Base-by-base conservation (phyloP, 2,329 filamentous ascomycete species). In the Stagonosporopsis rhizophila region DNA sequence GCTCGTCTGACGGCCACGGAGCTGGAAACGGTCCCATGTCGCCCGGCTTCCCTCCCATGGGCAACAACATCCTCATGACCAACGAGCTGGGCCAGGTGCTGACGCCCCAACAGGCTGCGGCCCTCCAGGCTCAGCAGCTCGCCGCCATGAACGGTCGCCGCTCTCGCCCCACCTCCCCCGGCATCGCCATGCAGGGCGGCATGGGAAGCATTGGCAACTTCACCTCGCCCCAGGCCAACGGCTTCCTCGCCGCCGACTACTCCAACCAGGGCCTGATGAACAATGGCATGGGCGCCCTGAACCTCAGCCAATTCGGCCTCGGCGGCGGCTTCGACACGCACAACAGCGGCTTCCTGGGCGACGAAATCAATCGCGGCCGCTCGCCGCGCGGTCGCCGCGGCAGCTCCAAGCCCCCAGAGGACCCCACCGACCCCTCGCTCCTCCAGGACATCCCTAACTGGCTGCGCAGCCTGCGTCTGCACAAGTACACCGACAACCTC, bases 401-500 rank as follows among this genome's bases (percentile, higher is more conserved):
- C 63, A 97, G 89, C 82, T 96, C 92, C 39, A 99, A 98, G 84
- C 95, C 95, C 27, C 95, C 95, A 42, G 95, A 99, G 82, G 95
- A 99, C 71, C 95, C 95, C 4, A 98, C 94, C 19, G 95, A 99
- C 76, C 89, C 90, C 15, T 87, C 84, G 38, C 85, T 99, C 58
- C 83, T 99, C 67, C 91, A 96, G 78, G 95, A 99, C 72, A 97
- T 99, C 66, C 94, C 95, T 51, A 90, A 88, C 75, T 99, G 95
- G 95, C 85, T 99, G 70, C 88, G 95, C 74, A 97, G 92, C 76
- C 84, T 98, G 73, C 88, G 95, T 58, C 83, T 99, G 69, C 95
- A 99, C 83, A 99, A 99, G 82, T 99, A 99, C 79, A 99, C 95
- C 9, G 95, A 99, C 67, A 96, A 98, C 68, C 80, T 99, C 62